Evolutionary conservation across 768 basidiomycete genomes (phyloP).

Genomic region (Lentinula guzmanii): DNA sequence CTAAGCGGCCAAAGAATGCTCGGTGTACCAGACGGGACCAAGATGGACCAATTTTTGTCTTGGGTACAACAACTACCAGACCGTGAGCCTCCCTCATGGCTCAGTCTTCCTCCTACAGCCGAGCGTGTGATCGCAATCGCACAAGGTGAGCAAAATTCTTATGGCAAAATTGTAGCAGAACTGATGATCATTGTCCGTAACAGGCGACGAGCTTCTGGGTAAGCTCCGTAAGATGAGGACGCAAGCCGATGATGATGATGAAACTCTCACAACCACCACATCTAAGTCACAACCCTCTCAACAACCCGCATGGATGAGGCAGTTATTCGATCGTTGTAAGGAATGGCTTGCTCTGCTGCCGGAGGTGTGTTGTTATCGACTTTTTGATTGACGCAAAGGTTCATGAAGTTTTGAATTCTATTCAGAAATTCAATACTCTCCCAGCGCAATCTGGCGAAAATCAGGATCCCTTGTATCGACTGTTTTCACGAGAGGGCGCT

Average conservation of each 20-base stretch:
- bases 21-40: constrained; percentile 84
- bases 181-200: background rate
- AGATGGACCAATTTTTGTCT: constrained; percentile 81
- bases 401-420: constrained; percentile 2
- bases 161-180: background rate
- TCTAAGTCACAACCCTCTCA: constrained; percentile 61
- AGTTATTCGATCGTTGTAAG: constrained; percentile 70
- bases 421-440: constrained; percentile 58
- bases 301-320: constrained; percentile 94
- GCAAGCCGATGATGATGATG: constrained; percentile 81
- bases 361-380: constrained; percentile 33
- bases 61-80: constrained; percentile 92
- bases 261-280: constrained; percentile 41
- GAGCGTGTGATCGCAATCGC: constrained; percentile 88
- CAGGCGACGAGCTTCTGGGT: constrained; percentile 75
- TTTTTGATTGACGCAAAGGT: background rate
- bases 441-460: constrained; percentile 63
- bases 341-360: constrained; percentile 83
- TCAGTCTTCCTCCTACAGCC: constrained; percentile 87
- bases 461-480: constrained; percentile 80
- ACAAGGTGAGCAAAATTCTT: constrained; percentile 54
- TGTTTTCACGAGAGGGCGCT: constrained; percentile 83
- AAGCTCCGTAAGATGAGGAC: constrained; percentile 93
- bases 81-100: constrained; percentile 90
- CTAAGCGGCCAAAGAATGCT: constrained; percentile 51